A percentile compares a stretch with the other conserved stretches of the same genome.
Conservation (phyloP, 2,329 filamentous ascomycete genomes). For the Periconia sp. region DNA sequence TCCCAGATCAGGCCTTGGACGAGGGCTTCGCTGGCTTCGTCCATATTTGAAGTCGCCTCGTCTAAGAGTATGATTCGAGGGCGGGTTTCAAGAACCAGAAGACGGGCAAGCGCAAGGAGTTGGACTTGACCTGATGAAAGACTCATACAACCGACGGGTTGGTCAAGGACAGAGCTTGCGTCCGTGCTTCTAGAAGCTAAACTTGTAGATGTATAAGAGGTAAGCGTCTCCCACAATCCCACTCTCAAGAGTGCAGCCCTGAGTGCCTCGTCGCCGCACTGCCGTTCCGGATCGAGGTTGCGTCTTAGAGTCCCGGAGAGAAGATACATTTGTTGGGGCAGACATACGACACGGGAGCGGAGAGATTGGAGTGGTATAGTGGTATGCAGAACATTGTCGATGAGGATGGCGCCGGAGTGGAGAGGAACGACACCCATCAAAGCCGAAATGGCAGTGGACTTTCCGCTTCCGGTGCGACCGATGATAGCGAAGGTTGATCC, state of each 20-base stretch:
- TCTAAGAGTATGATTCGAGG: conserved; percentile 19
- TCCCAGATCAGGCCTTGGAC: conserved; percentile 61
- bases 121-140: no score
- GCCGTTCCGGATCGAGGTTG: conserved; percentile 2
- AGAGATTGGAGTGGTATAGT: conserved; percentile 1
- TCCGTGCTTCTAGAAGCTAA: no score
- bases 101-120: no score
- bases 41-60: conserved; percentile 46
- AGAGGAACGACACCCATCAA: conserved; percentile 53
- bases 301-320: conserved; percentile 2
- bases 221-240: no score
- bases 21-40: conserved; percentile 60
- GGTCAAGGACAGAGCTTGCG: no score
- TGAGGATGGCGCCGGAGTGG: conserved; percentile 43
- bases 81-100: no score
- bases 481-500: conserved; percentile 5
- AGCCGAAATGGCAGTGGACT: conserved; percentile 52
- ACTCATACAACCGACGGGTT: no score
- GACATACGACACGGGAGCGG: conserved; percentile 2
- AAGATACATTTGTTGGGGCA: conserved; percentile 6
- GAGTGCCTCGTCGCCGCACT: neutral
- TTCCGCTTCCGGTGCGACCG: conserved; percentile 37
- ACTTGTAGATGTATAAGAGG: no score
- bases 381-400: conserved; percentile 44
- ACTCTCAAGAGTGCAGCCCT: no score